Evolutionary conservation across 148 eudicot genomes (phyloP).

Genomic region (Fagopyrum esculentum): DNA sequence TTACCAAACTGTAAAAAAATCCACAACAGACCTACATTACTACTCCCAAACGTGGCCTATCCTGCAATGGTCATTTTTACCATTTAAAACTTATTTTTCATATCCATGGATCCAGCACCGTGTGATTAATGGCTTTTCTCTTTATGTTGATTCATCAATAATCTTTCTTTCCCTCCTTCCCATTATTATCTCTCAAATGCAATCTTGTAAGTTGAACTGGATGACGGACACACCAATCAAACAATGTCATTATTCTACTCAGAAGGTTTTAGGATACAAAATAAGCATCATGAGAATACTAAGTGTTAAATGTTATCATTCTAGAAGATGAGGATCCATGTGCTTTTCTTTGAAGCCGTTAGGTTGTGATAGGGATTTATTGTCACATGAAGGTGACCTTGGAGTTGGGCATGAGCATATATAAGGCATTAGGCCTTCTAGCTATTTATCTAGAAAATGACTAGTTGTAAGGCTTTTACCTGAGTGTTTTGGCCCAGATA

Average conservation of each 20-base stretch:
- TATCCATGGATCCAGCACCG: background rate
- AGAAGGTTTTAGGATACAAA: background rate
- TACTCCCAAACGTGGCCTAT: background rate
- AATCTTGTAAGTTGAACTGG: background rate
- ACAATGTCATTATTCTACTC: background rate
- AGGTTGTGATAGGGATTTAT: no score
- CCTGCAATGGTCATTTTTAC: background rate
- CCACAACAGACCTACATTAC: background rate
- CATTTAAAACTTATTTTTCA: background rate
- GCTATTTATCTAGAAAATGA: no score
- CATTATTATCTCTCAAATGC: background rate
- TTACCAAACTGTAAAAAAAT: background rate
- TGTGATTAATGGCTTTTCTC: background rate
- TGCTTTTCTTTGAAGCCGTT: no score
- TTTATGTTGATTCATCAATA: background rate
- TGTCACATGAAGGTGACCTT: no score
- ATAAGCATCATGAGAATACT: no score
- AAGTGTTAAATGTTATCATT: no score
- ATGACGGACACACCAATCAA: background rate
- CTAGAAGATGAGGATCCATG: no score
- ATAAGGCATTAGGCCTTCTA: no score
- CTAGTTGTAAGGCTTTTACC: no score
- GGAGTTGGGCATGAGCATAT: no score
- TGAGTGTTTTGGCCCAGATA: no score
- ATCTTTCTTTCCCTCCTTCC: background rate